Percentiles rank a stretch among this genome's conserved stretches.
phyloP scores from a whole-genome alignment of 2,329 filamentous ascomycete species.

The Colletotrichum endophyticum region DNA sequence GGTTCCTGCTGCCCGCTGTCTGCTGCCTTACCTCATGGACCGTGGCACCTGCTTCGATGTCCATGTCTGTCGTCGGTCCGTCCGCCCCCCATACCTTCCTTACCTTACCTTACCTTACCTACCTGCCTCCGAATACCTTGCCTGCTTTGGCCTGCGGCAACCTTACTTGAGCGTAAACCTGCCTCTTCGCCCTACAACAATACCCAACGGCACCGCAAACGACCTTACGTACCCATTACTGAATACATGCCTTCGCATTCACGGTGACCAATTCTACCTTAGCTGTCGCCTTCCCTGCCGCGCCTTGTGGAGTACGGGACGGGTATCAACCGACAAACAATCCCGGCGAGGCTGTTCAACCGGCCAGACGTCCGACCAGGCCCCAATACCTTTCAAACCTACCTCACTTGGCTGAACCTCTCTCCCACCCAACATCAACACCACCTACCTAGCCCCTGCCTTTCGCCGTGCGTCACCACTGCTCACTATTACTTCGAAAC shows the following conservation, averaged over 20 bases:
- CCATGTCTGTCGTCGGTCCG: background rate
- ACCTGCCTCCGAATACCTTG: background rate
- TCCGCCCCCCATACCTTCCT: background rate
- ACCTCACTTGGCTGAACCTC: background rate
- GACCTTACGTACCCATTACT: constrained; percentile 8
- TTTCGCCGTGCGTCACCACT: background rate
- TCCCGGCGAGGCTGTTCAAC: background rate
- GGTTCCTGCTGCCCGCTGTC: background rate
- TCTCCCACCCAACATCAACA: background rate
- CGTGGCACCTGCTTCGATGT: background rate
- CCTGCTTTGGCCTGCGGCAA: background rate
- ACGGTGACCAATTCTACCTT: background rate
- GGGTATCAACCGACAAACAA: background rate
- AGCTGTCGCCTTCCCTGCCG: background rate
- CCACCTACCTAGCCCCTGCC: background rate
- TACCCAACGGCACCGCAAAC: background rate
- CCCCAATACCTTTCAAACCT: background rate
- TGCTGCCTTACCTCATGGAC: background rate
- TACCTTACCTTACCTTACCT: background rate
- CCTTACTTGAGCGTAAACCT: background rate
- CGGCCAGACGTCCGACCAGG: background rate
- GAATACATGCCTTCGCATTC: background rate
- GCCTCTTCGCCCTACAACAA: background rate
- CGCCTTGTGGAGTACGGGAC: background rate
- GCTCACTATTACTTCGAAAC: background rate